These are phyloP conservation scores for Nelumbo lutea DNA, from an alignment of 164 flowering plant genomes.

Conservation along the genomic window DNA sequence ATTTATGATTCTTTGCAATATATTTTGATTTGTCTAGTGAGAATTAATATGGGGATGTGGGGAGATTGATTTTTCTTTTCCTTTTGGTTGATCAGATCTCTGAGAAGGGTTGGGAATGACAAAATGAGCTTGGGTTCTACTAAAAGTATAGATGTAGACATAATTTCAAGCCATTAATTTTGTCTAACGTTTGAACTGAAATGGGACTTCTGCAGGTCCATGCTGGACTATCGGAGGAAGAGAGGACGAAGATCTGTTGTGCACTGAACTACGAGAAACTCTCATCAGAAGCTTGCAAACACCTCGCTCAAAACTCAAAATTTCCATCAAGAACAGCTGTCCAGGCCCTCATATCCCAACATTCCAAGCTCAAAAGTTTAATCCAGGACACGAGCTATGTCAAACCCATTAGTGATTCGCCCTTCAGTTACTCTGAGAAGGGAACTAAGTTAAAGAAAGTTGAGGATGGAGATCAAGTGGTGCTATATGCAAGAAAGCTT, in stretches of 20 bases:
- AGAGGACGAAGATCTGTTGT: constrained; percentile 38
- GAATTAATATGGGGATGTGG: too few species aligned
- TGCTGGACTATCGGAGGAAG: constrained; percentile 42
- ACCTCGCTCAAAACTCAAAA: constrained; percentile 39
- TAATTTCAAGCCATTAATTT: background rate
- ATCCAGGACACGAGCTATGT: constrained; percentile 29
- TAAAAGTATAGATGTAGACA: background rate
- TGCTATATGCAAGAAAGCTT: constrained; percentile 46
- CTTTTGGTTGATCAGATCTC: background rate
- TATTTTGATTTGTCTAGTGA: background rate
- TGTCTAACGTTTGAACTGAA: background rate
- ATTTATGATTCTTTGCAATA: background rate
- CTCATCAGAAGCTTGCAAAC: constrained; percentile 36
- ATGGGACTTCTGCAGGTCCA: constrained; percentile 45
- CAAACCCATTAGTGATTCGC: constrained; percentile 13
- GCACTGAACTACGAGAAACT: constrained; percentile 55
- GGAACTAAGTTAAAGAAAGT: constrained; percentile 15
- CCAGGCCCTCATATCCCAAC: constrained; percentile 45
- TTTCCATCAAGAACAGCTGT: constrained; percentile 40
- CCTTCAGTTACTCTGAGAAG: constrained; percentile 17
- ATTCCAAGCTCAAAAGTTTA: constrained; percentile 47
- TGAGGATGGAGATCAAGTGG: constrained; percentile 33
- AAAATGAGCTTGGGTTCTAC: background rate
- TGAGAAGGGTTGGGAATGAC: background rate
- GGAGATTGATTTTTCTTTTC: too few species aligned